Evolutionary conservation across 106 monocot genomes (phyloP), one percentile per base, ranked within the genome.

Genomic region (Acanthochlamys bracteata): DNA sequence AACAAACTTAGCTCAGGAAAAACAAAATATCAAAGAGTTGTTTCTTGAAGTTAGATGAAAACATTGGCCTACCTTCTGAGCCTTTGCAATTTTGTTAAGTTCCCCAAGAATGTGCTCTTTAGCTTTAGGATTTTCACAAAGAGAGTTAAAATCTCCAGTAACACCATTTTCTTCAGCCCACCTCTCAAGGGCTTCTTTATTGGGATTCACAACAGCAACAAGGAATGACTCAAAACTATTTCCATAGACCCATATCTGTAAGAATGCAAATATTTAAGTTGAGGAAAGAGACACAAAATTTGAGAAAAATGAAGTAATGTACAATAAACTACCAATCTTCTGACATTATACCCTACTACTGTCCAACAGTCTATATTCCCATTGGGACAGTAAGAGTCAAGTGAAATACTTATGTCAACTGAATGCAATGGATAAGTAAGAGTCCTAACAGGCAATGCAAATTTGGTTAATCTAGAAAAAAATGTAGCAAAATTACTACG

Each of bases 181-280:
- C 15, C 23, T 72, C 59, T 82, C 82, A 25, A 95, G 79, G 74
- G 86, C 80, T 75, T 72, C 71, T 53, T 82, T 39, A 60, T 87
- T 93, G 25, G 95, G 95, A 76, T 95, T 95, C 39, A 75, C 57
- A 65, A 95, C 69, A 7, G 86, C 86, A 59, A 95, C 78, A 59
- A 95, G 86, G 66, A 54, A 90, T 11, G 95, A 84, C 65, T 95
- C 82, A 45, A 95, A 95, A 69, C 95, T 95, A 64, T 84, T 90
- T 26, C 95, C 95, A 71, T 95, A 95, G 2, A 95, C 55, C 95
- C 95, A 95, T 75, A 95, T 90, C 95, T 95, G 86, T 22, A 55
- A 65, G 39, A 61, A n/a, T n/a, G n/a, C n/a, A 25, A 49, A 53
- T 41, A 39, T 26, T n/a, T n/a, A 0, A 47, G 15, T 22, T 67